Conservation (phyloP, 257 asterid genomes). For the Prunella vulgaris region DNA sequence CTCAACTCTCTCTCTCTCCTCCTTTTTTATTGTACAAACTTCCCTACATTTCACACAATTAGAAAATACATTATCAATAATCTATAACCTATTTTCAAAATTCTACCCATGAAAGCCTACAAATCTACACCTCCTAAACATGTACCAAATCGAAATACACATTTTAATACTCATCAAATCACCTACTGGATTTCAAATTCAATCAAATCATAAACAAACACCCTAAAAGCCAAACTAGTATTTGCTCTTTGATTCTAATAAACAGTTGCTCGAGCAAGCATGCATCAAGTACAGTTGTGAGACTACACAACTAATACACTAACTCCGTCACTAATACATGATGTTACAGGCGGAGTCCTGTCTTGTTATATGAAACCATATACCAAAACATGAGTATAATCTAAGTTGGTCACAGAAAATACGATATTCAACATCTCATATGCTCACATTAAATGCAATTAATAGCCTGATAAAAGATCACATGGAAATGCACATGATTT, state of each 20-base stretch:
- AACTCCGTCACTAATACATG: neutral
- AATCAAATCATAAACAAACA: neutral
- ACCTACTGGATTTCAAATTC: neutral
- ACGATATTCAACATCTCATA: neutral
- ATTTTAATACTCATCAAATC: no score
- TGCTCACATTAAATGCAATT: neutral
- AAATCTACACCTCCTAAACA: neutral
- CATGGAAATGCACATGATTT: neutral
- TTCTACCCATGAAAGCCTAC: neutral
- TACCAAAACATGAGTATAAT: no score
- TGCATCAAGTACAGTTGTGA: neutral
- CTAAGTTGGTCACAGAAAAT: neutral
- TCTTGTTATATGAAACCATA: neutral
- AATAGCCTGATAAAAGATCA: neutral
- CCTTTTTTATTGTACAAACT: no score
- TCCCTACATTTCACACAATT: no score
- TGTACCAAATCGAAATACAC: neutral
- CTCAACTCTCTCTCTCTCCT: no score
- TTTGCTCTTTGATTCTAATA: neutral
- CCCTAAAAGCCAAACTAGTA: neutral
- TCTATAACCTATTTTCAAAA: no score
- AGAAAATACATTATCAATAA: no score
- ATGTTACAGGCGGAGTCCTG: neutral
- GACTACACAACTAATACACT: neutral
- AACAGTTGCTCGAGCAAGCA: constrained; percentile 8